Evolutionary conservation across 2,329 filamentous ascomycete genomes (phyloP).

Genomic region (Botryosphaeria agaves): DNA sequence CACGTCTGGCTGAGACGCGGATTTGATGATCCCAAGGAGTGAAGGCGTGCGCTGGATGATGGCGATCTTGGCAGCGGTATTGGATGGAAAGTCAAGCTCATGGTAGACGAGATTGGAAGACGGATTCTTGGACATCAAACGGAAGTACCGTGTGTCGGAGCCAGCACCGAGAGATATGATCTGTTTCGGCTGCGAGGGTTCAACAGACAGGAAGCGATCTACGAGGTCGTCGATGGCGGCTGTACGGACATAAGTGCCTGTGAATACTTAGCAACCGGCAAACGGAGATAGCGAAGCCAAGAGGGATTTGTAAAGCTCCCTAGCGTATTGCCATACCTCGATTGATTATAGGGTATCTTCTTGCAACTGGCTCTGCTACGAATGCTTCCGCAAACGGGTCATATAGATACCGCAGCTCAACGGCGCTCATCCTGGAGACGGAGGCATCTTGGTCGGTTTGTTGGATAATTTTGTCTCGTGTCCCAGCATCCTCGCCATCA

Average conservation of each 20-base stretch:
- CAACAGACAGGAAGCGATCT: slow-evolving; percentile 44
- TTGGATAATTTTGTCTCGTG: slow-evolving; percentile 67
- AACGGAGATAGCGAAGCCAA: neutral
- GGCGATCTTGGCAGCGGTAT: slow-evolving; percentile 48
- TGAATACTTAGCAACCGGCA: slow-evolving; percentile 7
- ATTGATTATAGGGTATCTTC: slow-evolving; percentile 83
- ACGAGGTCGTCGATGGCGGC: slow-evolving; percentile 67
- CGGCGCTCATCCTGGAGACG: slow-evolving; percentile 74
- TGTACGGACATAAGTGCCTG: slow-evolving; percentile 87
- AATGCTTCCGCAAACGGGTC: slow-evolving; percentile 65
- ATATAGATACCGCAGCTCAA: slow-evolving; percentile 66
- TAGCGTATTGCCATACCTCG: slow-evolving; percentile 43
- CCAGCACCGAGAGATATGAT: slow-evolving; percentile 88
- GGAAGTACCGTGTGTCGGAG: slow-evolving; percentile 78
- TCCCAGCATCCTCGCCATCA: slow-evolving; percentile 15
- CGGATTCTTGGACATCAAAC: slow-evolving; percentile 39
- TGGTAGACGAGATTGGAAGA: slow-evolving; percentile 51
- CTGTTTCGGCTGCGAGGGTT: slow-evolving; percentile 37
- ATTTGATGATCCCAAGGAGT: slow-evolving; percentile 10
- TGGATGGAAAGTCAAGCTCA: slow-evolving; percentile 75
- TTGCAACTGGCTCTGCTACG: slow-evolving; percentile 24
- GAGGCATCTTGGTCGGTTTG: slow-evolving; percentile 85
- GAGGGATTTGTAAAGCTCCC: neutral
- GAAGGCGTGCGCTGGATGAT: slow-evolving; percentile 16
- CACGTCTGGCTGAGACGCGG: slow-evolving; percentile 8